Evolutionary conservation across 2,329 filamentous ascomycete species (phyloP), one percentile per base, ranked within the genome.

Genomic region (Trichophyton benhamiae): DNA sequence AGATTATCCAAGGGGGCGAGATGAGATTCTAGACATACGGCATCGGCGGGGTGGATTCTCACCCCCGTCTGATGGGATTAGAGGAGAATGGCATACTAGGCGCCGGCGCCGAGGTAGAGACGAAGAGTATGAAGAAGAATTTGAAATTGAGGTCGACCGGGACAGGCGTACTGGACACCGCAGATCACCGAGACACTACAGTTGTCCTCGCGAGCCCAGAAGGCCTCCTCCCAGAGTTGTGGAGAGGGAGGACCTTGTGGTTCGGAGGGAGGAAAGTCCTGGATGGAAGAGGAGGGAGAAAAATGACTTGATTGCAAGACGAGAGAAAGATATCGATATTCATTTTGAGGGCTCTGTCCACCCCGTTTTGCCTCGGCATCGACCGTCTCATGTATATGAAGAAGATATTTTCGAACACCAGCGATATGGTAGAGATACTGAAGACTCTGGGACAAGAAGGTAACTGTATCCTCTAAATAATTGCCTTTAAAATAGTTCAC

Each of bases 371-470:
- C 86, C 94, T 68, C 82, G 84, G 48, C 85, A 86, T 20, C 90
- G 90, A 38, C 87, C 87, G 0, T 13, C 27, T 7, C 49, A 30
- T 15, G 89, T 95, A 67, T 88, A 92, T 74, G 85, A 92, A 69
- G 89, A 96, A 69, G 89, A 96, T 71, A 85, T 95, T 62, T 91
- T 95, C 66, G 95, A 89, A 0, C 89, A 94, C 74, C 92, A 94
- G 71, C 83, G 86, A 62, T 88, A 92, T 70, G 87, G 95, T 67
- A 88, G 95, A 70, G 70, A 78, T 67, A 67, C 78, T 77, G 68
- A 77, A 48, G 82, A 85, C 65, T 80, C 84, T 60, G 79, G 83
- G 59, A 80, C 84, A 63, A 78, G 76, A 67, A 74, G 77, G 80
- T 81, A 27, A 6, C 6, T 27, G 72, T 68, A 76, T 13, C 68